Conservation (phyloP, 2,329 filamentous ascomycete species). For the Daldinia sp. region DNA sequence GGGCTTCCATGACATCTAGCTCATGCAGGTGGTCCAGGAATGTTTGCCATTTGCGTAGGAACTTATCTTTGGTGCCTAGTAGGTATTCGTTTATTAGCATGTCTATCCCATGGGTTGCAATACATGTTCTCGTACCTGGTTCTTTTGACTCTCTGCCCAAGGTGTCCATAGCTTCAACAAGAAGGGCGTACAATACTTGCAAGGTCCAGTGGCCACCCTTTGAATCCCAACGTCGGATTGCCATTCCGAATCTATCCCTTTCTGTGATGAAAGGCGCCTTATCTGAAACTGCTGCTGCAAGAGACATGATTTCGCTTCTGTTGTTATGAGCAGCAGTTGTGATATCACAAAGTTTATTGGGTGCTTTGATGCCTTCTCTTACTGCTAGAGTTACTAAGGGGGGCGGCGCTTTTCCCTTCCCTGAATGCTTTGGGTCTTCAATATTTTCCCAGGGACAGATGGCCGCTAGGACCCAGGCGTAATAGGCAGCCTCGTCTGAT, state of each 20-base stretch:
- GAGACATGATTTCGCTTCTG: slow-evolving; percentile 69
- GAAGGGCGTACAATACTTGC: slow-evolving; percentile 75
- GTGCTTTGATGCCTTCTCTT: slow-evolving; percentile 81
- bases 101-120: neutral
- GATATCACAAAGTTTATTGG: slow-evolving; percentile 79
- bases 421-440: slow-evolving; percentile 54
- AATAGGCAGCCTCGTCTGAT: slow-evolving; percentile 73
- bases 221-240: slow-evolving; percentile 77
- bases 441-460: slow-evolving; percentile 78
- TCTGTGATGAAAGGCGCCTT: slow-evolving; percentile 60
- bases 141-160: slow-evolving; percentile 54
- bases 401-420: slow-evolving; percentile 64
- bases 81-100: slow-evolving; percentile 34
- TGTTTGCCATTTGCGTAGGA: slow-evolving; percentile 64
- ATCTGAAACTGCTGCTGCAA: slow-evolving; percentile 68
- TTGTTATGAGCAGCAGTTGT: slow-evolving; percentile 74
- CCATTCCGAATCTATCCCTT: slow-evolving; percentile 78
- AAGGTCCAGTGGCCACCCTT: slow-evolving; percentile 74
- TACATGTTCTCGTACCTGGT: slow-evolving; percentile 53
- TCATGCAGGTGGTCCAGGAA: slow-evolving; percentile 68
- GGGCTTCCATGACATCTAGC: slow-evolving; percentile 68
- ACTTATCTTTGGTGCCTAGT: slow-evolving; percentile 48
- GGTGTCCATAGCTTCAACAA: slow-evolving; percentile 69
- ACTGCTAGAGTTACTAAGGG: slow-evolving; percentile 73
- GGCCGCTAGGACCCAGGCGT: slow-evolving; percentile 81